phyloP scores from a whole-genome alignment of 2,329 filamentous ascomycete genomes.

The Trichoderma arundinaceum region DNA sequence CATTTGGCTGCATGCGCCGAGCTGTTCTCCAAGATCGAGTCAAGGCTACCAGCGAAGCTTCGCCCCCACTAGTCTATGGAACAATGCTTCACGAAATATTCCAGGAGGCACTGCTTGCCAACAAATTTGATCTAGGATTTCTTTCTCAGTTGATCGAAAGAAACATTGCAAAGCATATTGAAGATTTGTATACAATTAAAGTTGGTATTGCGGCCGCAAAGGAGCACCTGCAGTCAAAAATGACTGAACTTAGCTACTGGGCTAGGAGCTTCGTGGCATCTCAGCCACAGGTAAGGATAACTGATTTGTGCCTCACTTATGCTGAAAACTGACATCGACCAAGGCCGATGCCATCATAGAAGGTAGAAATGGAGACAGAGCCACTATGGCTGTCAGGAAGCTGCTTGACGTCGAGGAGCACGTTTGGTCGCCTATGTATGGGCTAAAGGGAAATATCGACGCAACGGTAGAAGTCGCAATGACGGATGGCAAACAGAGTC shows the following conservation, averaged over 20 bases:
- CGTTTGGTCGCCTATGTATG: slow-evolving; percentile 97
- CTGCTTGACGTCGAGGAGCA: slow-evolving; percentile 96
- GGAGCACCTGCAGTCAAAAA: slow-evolving; percentile 81
- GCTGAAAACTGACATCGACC: slow-evolving; percentile 32
- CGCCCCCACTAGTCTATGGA: slow-evolving; percentile 84
- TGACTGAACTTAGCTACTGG: slow-evolving; percentile 82
- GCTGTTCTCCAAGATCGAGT: slow-evolving; percentile 94
- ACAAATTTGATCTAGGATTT: slow-evolving; percentile 76
- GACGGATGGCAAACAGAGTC: slow-evolving; percentile 68
- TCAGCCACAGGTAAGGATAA: slow-evolving; percentile 64
- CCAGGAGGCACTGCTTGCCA: slow-evolving; percentile 83
- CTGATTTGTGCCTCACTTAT: neutral
- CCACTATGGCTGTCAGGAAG: slow-evolving; percentile 87
- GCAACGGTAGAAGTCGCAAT: slow-evolving; percentile 91
- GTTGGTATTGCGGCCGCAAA: slow-evolving; percentile 74
- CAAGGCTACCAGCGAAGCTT: slow-evolving; percentile 84
- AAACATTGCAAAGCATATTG: slow-evolving; percentile 77
- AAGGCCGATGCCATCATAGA: slow-evolving; percentile 74
- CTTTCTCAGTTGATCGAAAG: slow-evolving; percentile 69
- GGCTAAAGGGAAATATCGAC: slow-evolving; percentile 96
- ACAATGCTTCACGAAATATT: slow-evolving; percentile 95
- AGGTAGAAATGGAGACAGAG: slow-evolving; percentile 76
- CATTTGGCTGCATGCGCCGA: slow-evolving; percentile 86
- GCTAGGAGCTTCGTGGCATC: slow-evolving; percentile 78
- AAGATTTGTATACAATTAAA: slow-evolving; percentile 88